Conservation (phyloP, 2,329 filamentous ascomycete species). For the Nothophaeocryptopus gaeumannii region DNA sequence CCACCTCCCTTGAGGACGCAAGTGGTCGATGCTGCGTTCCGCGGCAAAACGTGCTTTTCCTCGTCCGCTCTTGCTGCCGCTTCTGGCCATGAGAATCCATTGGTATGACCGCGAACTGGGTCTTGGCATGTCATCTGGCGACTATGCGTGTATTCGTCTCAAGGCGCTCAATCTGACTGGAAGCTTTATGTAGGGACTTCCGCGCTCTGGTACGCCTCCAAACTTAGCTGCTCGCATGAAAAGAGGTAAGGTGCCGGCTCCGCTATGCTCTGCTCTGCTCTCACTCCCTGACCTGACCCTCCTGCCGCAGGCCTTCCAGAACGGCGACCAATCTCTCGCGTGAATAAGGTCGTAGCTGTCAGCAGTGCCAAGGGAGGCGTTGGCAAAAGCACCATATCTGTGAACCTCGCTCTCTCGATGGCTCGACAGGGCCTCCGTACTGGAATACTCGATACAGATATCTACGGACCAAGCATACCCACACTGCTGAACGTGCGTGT, state of each 20-base stretch:
- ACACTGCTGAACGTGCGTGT: constrained; percentile 73
- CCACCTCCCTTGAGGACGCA: too few relatives aligned
- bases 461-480: constrained; percentile 93
- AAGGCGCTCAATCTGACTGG: background rate
- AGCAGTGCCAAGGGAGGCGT: constrained; percentile 98
- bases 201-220: constrained; percentile 65
- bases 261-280: too few relatives aligned
- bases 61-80: constrained; percentile 47
- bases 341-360: constrained; percentile 91
- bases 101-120: constrained; percentile 54
- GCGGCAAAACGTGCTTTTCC: constrained; percentile 49
- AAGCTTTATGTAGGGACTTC: constrained; percentile 65
- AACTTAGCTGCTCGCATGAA: constrained; percentile 68
- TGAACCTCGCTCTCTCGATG: constrained; percentile 87
- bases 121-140: too few relatives aligned
- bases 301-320: constrained; percentile 62
- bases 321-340: constrained; percentile 75
- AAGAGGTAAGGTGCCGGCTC: constrained; percentile 46
- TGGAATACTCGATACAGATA: constrained; percentile 91
- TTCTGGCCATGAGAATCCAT: constrained; percentile 74
- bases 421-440: constrained; percentile 76
- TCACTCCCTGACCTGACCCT: background rate
- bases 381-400: constrained; percentile 89
- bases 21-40: too few relatives aligned
- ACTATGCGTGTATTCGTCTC: background rate